Evolutionary conservation across 2,329 filamentous ascomycete genomes (phyloP), one percentile per base, ranked within the genome.

Genomic region (Tolypocladium nubicola): DNA sequence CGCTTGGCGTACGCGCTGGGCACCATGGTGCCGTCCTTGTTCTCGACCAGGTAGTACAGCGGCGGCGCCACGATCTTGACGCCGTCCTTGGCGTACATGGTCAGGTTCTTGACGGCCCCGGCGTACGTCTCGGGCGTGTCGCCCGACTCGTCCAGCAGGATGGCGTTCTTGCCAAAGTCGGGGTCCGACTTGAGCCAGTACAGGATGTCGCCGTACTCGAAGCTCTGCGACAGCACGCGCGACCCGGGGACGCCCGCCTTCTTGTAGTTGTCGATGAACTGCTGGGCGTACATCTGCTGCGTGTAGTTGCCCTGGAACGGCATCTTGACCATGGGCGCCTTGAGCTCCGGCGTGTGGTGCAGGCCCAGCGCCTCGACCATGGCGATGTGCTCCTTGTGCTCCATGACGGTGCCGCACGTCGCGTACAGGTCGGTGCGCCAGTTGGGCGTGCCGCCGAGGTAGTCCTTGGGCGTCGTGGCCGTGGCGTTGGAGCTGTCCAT

Each of bases 321-420:
- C 85, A 89, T 89, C n/a, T 76, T 66, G n/a, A 89, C 82, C 62
- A 81, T 74, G 40, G 82, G 85, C 0, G 81, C 82, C 75, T 89
- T 89, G 38, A 88, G 76, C 71, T 88, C 85, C 6, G 83, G 80
- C 0, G 82, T 86, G 70, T 86, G 88, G 62, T 83, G 78, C 11
- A 86, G 74, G 41, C 81, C 84, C 47, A 82, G 74, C 2, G 70
- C 68, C 62, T 87, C 75, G 54, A 84, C 78, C 43, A 86, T 69
- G 39, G 75, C 70, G 64, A 89, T 85, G 70, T 83, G 85, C 61
- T 86, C 81, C 61, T 82, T 76, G 62, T 85, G 79, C 0, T 79
- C 79, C 66, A 86, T 72, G 35, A 85, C 68, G n/a, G 80, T 83
- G 57, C 78, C 83, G 73, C 86, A 89, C 2, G 78, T 79, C 55